Evolutionary conservation across 805 yeast species (phyloP).

Genomic region (Torulaspora quercuum): DNA sequence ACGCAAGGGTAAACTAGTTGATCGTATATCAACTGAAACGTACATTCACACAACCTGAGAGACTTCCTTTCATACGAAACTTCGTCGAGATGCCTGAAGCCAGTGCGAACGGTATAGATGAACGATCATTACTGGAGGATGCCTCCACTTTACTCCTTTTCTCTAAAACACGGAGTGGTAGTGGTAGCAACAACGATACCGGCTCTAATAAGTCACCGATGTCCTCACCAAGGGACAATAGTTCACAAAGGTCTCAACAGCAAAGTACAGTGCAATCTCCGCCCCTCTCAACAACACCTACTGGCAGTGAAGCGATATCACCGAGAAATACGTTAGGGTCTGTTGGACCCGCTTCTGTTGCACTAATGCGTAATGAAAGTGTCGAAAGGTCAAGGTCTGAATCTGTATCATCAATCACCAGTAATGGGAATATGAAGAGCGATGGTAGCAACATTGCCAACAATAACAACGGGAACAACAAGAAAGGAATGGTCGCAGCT

Average conservation of each 20-base stretch:
- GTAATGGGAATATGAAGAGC: background rate
- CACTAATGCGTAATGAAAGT: constrained; percentile 27
- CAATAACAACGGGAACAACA: too few relatives aligned
- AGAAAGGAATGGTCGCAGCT: constrained; percentile 68
- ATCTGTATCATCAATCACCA: constrained; percentile 5
- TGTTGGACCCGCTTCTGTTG: constrained; percentile 50
- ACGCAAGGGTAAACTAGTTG: too few relatives aligned
- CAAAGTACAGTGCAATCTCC: constrained; percentile 5
- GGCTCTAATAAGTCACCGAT: constrained; percentile 2
- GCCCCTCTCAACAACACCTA: constrained; percentile 12
- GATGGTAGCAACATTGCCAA: background rate
- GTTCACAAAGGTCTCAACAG: constrained; percentile 5
- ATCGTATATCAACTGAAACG: too few relatives aligned
- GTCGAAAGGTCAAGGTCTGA: constrained; percentile 4
- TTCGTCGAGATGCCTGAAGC: constrained; percentile 1
- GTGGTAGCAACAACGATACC: constrained; percentile 1
- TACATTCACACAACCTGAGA: too few relatives aligned
- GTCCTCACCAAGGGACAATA: constrained; percentile 1
- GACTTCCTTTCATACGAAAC: too few relatives aligned
- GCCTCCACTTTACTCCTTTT: constrained; percentile 61
- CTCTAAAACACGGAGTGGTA: constrained; percentile 40
- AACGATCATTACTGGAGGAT: constrained; percentile 46
- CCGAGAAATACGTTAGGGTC: constrained; percentile 33
- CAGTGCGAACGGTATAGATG: constrained; percentile 10
- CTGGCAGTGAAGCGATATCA: constrained; percentile 15